A percentile compares a stretch with the other conserved stretches of the same genome.
Evolutionary conservation across 2,329 filamentous ascomycete genomes (phyloP).

Genomic region (Colletotrichum incanum): DNA sequence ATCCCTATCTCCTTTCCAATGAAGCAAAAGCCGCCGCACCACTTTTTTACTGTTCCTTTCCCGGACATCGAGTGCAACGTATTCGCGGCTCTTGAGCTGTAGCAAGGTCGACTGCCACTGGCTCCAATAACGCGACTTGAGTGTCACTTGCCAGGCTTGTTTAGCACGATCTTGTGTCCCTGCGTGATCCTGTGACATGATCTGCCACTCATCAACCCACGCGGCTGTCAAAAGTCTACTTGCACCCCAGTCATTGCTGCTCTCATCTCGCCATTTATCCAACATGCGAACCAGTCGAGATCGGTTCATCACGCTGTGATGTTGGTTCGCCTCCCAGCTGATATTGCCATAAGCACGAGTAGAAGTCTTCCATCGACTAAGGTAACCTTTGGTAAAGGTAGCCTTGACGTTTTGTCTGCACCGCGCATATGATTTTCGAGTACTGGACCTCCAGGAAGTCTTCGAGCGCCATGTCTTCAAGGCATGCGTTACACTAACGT

Average conservation of each 20-base stretch:
- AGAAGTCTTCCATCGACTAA: conserved; percentile 35
- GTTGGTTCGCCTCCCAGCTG: conserved; percentile 22
- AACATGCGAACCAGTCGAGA: conserved; percentile 19
- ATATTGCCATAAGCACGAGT: conserved; percentile 21
- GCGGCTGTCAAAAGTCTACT: conserved; percentile 33
- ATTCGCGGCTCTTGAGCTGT: conserved; percentile 42
- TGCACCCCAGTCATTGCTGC: conserved; percentile 11
- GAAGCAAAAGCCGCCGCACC: conserved; percentile 33
- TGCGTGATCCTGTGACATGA: conserved; percentile 19
- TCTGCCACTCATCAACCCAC: conserved; percentile 43
- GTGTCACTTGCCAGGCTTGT: conserved; percentile 22
- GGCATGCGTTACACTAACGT: conserved; percentile 11
- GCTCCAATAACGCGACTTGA: conserved; percentile 40
- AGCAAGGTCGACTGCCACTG: conserved; percentile 42
- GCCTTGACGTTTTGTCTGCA: conserved; percentile 40
- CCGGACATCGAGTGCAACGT: conserved; percentile 40
- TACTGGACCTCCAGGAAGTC: conserved; percentile 29
- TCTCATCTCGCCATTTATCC: conserved; percentile 32
- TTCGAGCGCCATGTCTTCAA: conserved; percentile 30
- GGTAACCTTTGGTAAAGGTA: conserved; percentile 30
- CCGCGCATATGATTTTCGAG: conserved; percentile 37
- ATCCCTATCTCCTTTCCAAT: conserved; percentile 33
- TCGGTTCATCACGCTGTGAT: not conserved
- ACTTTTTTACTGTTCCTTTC: conserved; percentile 41
- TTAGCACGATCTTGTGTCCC: conserved; percentile 10